Conservation (phyloP, 306 rosid genomes). For the Citrullus colocynthis region DNA sequence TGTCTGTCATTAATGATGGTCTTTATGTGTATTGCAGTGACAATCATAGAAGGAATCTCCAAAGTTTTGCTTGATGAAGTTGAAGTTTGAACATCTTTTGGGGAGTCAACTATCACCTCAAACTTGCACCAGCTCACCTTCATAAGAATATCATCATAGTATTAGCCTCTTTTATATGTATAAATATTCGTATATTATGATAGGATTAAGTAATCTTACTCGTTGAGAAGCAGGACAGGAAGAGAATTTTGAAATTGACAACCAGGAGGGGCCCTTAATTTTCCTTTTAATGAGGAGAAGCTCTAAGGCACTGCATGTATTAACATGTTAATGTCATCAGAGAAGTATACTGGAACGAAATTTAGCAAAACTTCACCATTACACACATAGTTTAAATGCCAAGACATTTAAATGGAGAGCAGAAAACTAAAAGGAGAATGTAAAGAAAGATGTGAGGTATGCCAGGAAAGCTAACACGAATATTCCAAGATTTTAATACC, state of each 20-base stretch:
- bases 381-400: too few relatives aligned
- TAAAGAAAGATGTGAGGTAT: neutral
- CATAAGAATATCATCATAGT: constrained; percentile 11
- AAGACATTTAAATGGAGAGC: too few relatives aligned
- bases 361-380: too few relatives aligned
- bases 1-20: constrained; percentile 60
- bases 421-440: neutral
- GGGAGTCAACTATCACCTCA: constrained; percentile 63
- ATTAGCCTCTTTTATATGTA: neutral
- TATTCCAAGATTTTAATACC: constrained; percentile 31
- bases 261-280: constrained; percentile 92
- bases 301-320: constrained; percentile 76
- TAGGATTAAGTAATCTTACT: constrained; percentile 36
- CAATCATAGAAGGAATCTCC: constrained; percentile 74
- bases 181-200: neutral
- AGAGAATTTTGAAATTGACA: constrained; percentile 49
- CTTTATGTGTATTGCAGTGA: constrained; percentile 69
- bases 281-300: constrained; percentile 75
- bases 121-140: constrained; percentile 99
- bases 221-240: constrained; percentile 40
- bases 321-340: neutral
- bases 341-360: neutral
- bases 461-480: neutral
- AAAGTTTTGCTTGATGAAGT: constrained; percentile 34
- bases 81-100: constrained; percentile 53